Evolutionary conservation across 345 rosid species (phyloP).

Genomic region (Kandelia obovata): DNA sequence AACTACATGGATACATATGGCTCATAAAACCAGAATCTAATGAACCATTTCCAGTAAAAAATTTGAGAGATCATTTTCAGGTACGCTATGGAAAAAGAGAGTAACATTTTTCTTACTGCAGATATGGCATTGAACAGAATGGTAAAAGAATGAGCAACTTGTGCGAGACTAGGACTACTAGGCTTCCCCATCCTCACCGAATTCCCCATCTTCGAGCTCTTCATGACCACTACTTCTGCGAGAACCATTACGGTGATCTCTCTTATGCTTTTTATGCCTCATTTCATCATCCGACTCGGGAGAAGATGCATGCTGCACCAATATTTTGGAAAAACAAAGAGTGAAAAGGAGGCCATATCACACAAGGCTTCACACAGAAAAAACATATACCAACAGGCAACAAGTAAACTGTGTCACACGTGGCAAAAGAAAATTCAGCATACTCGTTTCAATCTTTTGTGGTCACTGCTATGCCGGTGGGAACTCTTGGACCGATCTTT

Average conservation of each 20-base stretch:
- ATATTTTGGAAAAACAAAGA: not conserved
- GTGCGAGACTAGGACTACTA: constrained; percentile 14
- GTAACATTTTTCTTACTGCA: not conserved
- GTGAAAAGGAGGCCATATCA: not conserved
- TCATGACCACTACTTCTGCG: constrained; percentile 48
- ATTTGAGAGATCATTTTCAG: not conserved
- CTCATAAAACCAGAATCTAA: too few relatives aligned
- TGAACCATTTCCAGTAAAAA: too few relatives aligned
- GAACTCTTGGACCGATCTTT: constrained; percentile 48
- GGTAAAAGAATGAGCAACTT: constrained; percentile 4
- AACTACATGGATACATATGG: too few relatives aligned
- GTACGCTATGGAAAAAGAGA: constrained; percentile 2
- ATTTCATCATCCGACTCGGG: constrained; percentile 65
- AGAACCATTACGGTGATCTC: constrained; percentile 53
- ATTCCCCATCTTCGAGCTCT: constrained; percentile 92
- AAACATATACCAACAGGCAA: constrained; percentile 1
- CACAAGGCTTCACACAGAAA: not conserved
- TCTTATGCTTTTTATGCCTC: constrained; percentile 61
- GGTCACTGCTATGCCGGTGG: constrained; percentile 50
- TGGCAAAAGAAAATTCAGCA: constrained; percentile 14
- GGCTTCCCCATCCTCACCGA: constrained; percentile 44
- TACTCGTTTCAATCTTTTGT: constrained; percentile 65
- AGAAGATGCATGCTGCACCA: constrained; percentile 53
- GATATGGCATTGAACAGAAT: constrained; percentile 6
- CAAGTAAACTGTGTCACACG: constrained; percentile 6